Base-by-base conservation (phyloP, 2,329 filamentous ascomycete genomes). In the Grosmannia serpens region DNA sequence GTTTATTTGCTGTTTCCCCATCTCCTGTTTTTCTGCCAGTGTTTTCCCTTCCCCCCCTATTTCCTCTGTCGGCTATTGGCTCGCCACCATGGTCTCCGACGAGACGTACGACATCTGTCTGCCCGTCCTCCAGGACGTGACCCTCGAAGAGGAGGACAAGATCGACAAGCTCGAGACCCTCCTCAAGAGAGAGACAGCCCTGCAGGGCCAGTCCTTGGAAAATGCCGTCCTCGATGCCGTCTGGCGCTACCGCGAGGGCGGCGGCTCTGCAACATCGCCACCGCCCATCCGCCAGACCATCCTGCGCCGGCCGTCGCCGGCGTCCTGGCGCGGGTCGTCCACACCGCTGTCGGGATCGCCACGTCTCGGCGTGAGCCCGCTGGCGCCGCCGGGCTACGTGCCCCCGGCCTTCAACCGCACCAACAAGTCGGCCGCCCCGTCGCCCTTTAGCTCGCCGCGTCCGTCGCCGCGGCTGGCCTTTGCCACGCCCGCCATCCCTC, bases 101-200 rank as follows among this genome's bases (percentile, higher is more conserved):
- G 85, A 91, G 66, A 85, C 92, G 58, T 95, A 95, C 77, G 91
- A 96, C 67, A 82, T 94, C 68, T 96, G 91, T 72, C 83, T 95
- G 70, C 89, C 90, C 56, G 83, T 96, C 69, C 82, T 99, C 63
- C 86, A 94, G 75, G 87, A 96, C 73, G 75, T 84, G 60, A 78
- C 80, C 58, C 79, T 96, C 62, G 89, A 95, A 67, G 94, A 97
- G 63, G 94, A 99, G 73, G 92, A 96, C 69, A 95, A 94, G 78
- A 92, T 89, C 54, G 92, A 97, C 73, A 88, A 83, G 73, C 79
- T 96, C 57, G 91, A 96, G 74, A 88, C 91, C 64, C 79, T 96
- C 57, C 78, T 97, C 67, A 86, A 85, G 72, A 86, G 85, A 65
- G 85, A 91, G 73, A 91, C 90, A 9, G 81, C 78, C 33, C 77